Percentiles rank a stretch among this genome's conserved stretches.
phyloP scores from a whole-genome alignment of 495 filamentous ascomycete species.

The Aspergillus leporis region DNA sequence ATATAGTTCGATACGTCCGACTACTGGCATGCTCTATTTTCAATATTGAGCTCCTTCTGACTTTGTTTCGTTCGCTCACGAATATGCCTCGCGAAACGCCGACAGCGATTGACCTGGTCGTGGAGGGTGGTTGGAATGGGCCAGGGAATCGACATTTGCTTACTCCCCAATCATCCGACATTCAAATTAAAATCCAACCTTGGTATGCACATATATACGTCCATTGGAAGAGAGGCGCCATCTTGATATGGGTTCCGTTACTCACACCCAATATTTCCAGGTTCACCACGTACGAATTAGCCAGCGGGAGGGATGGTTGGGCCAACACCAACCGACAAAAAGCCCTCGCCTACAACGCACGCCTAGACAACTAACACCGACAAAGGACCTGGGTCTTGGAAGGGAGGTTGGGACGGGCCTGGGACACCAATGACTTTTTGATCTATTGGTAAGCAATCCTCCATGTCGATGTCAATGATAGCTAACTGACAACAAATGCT shows the following conservation, averaged over 20 bases:
- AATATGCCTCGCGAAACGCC: not conserved
- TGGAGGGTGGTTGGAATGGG: constrained; percentile 8
- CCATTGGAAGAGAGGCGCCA: no score
- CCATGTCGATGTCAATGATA: not conserved
- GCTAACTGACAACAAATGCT: not conserved
- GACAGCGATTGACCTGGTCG: not conserved
- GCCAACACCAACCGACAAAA: no score
- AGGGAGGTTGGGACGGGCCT: constrained; percentile 14
- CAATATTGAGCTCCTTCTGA: no score
- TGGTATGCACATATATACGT: not conserved
- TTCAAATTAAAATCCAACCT: not conserved
- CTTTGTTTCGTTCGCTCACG: no score
- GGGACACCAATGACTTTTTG: not conserved
- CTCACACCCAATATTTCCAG: no score
- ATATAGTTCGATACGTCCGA: no score
- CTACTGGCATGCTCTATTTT: no score
- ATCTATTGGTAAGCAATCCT: not conserved
- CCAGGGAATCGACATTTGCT: not conserved
- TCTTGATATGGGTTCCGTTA: no score
- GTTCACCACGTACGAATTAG: no score
- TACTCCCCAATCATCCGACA: not conserved
- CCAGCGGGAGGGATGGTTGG: no score
- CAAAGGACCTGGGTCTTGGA: not conserved
- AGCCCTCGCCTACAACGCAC: no score
- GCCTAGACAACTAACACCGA: not conserved